Evolutionary conservation across 2,329 filamentous ascomycete genomes (phyloP).

Genomic region (Ascosphaera pollenicola): DNA sequence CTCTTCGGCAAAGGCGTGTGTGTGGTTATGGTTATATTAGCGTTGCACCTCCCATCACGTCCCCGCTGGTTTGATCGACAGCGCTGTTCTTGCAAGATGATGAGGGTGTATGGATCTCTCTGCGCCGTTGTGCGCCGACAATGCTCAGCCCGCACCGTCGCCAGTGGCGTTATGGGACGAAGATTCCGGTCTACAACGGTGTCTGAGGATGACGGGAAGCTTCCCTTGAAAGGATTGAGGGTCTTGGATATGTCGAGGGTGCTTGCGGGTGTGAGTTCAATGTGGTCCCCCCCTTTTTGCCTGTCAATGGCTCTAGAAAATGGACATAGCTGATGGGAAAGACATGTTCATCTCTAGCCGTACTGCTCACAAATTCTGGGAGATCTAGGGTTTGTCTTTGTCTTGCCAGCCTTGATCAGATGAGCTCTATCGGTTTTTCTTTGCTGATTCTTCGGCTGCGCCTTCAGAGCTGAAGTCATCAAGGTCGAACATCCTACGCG

Average conservation of each 20-base stretch:
- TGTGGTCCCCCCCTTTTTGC: too few species aligned
- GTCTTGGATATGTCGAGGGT: constrained; percentile 96
- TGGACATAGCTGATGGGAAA: background rate
- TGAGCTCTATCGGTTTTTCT: too few species aligned
- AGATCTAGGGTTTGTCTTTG: constrained; percentile 57
- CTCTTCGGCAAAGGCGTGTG: background rate
- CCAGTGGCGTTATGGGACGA: constrained; percentile 4
- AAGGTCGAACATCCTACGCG: constrained; percentile 86
- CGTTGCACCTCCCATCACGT: background rate
- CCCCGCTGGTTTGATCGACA: too few species aligned
- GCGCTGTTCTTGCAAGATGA: too few species aligned
- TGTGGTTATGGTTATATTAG: too few species aligned
- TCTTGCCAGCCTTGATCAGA: background rate
- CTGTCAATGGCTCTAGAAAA: too few species aligned
- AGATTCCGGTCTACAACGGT: constrained; percentile 20
- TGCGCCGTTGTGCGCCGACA: background rate
- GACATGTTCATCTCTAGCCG: constrained; percentile 33
- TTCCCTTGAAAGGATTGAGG: constrained; percentile 64
- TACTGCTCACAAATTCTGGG: constrained; percentile 95
- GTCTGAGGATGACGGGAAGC: constrained; percentile 21
- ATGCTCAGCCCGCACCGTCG: background rate
- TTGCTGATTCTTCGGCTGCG: constrained; percentile 3
- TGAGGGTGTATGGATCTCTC: background rate
- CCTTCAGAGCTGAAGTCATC: constrained; percentile 67
- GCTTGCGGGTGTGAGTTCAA: constrained; percentile 56